Evolutionary conservation across 768 basidiomycete species (phyloP), one percentile per base, ranked within the genome.

Genomic region (Trametes coccinea): DNA sequence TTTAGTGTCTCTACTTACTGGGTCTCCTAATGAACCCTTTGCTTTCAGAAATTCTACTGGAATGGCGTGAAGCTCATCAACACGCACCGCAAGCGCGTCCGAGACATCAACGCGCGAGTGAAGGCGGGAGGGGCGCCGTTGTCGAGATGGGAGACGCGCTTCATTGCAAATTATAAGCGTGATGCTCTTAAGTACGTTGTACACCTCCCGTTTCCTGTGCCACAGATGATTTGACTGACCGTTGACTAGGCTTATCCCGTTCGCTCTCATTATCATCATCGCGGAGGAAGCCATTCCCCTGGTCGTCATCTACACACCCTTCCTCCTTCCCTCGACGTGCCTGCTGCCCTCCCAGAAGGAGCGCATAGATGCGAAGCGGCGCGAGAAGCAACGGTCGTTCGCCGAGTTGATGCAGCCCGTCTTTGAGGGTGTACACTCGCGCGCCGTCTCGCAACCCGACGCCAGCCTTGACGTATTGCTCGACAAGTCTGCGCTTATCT

Each of bases 311-410:
- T 94, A 91, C 69, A 86, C 84, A n/a, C 93, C 93, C 2, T 84
- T 82, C 70, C 81, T 92, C 77, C 84, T 95, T 30, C 93, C 93
- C 0, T 93, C 92, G 2, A 94, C 93, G 0, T 93, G 92, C 70
- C 80, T 94, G 56, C 82, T 95, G 5, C 90, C 93, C 1, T 86
- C 89, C 11, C 93, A 95, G 75, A 84, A 81, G 40, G 71, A 88
- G 77, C 76, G 93, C 76, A 78, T 88, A 75, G 70, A 78, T 71
- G 63, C 79, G 72, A 79, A 85, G 76, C 72, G 80, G 68, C 66
- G 80, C 74, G 69, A 83, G 40, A 73, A 68, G 58, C 75, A 86
- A 67, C 78, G 50, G 49, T 50, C 52, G 3, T 67, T 50, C 55
- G 66, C 68, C 30, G 59, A 64, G 29, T 58, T 54, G 33, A 66